Percentiles rank a stretch among this genome's conserved stretches.
These are phyloP conservation scores for Chytriomyces hyalinus DNA, from an alignment of 192 early-diverging fungal species.

Conservation along the genomic window DNA sequence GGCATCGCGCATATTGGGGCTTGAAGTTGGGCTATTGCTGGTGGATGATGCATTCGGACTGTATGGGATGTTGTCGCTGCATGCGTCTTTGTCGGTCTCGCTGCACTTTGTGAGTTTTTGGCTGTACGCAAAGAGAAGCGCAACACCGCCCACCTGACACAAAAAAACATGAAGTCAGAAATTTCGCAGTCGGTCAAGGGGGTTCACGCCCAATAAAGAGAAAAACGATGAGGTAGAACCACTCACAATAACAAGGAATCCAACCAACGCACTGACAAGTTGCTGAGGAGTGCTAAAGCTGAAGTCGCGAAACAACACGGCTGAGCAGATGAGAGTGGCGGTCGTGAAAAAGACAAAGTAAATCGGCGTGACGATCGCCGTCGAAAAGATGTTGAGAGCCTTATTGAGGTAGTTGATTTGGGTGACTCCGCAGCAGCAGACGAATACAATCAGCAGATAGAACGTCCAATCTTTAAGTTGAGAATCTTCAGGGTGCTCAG, in stretches of 20 bases:
- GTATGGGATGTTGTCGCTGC: not conserved
- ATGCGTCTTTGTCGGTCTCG: not conserved
- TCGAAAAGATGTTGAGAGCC: constrained; percentile 71
- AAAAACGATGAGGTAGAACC: not conserved
- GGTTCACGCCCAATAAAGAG: not conserved
- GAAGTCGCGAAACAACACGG: constrained; percentile 68
- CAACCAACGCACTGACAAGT: constrained; percentile 37
- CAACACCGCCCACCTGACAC: constrained; percentile 42
- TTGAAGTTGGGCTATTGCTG: not conserved
- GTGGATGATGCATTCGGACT: not conserved
- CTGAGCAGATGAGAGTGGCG: constrained; percentile 65
- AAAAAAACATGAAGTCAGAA: not conserved
- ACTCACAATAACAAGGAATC: constrained; percentile 53
- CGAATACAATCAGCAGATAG: constrained; percentile 63
- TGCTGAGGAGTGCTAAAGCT: constrained; percentile 25
- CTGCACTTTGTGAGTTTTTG: not conserved
- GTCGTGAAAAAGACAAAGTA: constrained; percentile 77
- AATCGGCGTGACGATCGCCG: constrained; percentile 73
- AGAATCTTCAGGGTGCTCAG: constrained; percentile 43
- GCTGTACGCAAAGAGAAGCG: constrained; percentile 53
- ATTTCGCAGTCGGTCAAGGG: not conserved
- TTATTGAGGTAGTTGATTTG: constrained; percentile 76
- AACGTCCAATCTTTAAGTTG: constrained; percentile 71
- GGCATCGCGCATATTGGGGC: not conserved
- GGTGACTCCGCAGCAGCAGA: constrained; percentile 50